Conservation (phyloP, 2,329 filamentous ascomycete genomes). For the Elsinoe ampelina region DNA sequence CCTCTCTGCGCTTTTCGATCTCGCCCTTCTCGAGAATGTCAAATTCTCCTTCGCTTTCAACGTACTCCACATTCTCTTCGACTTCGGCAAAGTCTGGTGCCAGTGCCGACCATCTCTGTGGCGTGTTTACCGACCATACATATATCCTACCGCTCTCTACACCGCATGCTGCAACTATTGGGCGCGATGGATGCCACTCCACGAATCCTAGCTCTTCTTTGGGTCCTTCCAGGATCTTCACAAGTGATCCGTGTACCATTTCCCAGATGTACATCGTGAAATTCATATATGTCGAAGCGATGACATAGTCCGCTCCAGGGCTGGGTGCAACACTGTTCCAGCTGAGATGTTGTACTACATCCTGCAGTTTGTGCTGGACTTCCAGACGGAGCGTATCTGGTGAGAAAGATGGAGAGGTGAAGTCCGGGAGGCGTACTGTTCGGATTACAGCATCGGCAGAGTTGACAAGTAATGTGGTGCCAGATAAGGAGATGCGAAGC, state of each 20-base stretch:
- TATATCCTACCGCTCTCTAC: slow-evolving; percentile 89
- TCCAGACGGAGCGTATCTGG: slow-evolving; percentile 80
- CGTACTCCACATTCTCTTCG: slow-evolving; percentile 95
- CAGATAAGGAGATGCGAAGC: slow-evolving; percentile 72
- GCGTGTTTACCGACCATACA: slow-evolving; percentile 90
- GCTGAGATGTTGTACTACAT: slow-evolving; percentile 85
- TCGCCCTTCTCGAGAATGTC: slow-evolving; percentile 95
- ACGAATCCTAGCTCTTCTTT: slow-evolving; percentile 95
- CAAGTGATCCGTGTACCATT: slow-evolving; percentile 80
- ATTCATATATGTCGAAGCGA: slow-evolving; percentile 95
- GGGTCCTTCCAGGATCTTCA: slow-evolving; percentile 93
- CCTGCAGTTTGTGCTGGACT: slow-evolving; percentile 96
- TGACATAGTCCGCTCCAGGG: slow-evolving; percentile 88
- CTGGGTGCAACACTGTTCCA: slow-evolving; percentile 98
- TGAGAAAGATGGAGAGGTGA: slow-evolving; percentile 54
- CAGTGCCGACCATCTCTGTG: slow-evolving; percentile 93
- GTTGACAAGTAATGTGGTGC: slow-evolving; percentile 82
- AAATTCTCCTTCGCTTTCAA: slow-evolving; percentile 93
- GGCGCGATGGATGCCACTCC: slow-evolving; percentile 88
- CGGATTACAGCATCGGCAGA: slow-evolving; percentile 91
- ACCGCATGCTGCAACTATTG: slow-evolving; percentile 82
- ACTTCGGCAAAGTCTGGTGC: slow-evolving; percentile 96
- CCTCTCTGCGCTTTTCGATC: slow-evolving; percentile 79
- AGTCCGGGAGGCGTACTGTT: slow-evolving; percentile 80
- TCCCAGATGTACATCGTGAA: slow-evolving; percentile 99